Evolutionary conservation across 208 protist species (phyloP).

Genomic region (Leishmania martiniquensis): DNA sequence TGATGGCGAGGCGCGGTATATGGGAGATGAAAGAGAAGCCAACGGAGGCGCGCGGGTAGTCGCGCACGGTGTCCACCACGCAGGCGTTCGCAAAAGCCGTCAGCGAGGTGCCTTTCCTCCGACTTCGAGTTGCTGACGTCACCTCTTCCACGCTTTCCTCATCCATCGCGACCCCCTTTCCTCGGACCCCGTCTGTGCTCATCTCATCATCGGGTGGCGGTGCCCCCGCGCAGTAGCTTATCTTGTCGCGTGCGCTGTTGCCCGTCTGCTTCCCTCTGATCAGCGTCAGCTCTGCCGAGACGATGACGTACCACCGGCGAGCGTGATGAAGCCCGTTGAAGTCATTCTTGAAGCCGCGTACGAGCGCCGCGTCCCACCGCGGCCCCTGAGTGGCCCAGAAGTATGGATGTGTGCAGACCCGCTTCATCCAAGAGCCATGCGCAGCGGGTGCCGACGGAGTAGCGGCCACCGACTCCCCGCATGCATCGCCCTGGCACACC

Average conservation of each 20-base stretch:
- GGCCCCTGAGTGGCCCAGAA: conserved; percentile 80
- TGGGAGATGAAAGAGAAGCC: conserved; percentile 53
- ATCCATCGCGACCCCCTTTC: not conserved
- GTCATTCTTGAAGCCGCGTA: conserved; percentile 64
- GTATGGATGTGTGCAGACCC: conserved; percentile 33
- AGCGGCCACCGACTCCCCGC: not conserved
- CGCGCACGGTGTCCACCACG: conserved; percentile 46
- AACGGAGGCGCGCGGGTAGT: conserved; percentile 57
- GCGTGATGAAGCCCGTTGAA: conserved; percentile 56
- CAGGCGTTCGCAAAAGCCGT: conserved; percentile 61
- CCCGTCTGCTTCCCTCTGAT: conserved; percentile 5
- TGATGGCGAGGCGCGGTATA: conserved; percentile 36
- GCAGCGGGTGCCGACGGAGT: not conserved
- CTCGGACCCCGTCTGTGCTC: not conserved
- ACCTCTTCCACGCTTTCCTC: not conserved
- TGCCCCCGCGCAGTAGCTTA: not conserved
- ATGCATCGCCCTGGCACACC: not conserved
- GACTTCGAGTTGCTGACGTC: not conserved
- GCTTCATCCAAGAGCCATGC: not conserved
- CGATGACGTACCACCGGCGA: conserved; percentile 50
- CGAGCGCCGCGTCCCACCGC: conserved; percentile 45
- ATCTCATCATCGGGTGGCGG: not conserved
- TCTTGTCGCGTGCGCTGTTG: conserved; percentile 4
- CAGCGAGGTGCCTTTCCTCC: conserved; percentile 14
- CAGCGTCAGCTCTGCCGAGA: conserved; percentile 47